Conservation (phyloP, 192 early-diverging fungal species). For the Linnemannia elongata region DNA sequence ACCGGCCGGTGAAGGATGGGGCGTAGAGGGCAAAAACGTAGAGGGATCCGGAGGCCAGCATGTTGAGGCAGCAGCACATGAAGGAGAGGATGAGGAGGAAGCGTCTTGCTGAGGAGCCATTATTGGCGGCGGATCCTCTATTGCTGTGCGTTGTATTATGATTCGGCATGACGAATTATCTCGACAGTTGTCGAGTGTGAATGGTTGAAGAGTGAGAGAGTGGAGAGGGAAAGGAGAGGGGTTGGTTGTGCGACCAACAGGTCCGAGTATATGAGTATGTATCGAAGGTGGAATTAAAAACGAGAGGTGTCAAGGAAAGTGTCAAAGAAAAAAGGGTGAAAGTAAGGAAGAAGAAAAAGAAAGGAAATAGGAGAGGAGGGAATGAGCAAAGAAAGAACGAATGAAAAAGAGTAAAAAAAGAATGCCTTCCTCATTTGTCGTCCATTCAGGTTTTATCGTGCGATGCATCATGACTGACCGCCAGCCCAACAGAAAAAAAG, state of each 20-base stretch:
- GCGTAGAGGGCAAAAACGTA: slow-evolving; percentile 52
- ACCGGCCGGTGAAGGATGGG: slow-evolving; percentile 30
- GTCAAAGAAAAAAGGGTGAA: not conserved
- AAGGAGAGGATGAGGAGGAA: slow-evolving; percentile 24
- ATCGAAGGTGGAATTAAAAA: not conserved
- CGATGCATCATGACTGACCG: not conserved
- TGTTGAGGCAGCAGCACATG: slow-evolving; percentile 40
- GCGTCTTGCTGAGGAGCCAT: slow-evolving; percentile 11
- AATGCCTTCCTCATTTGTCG: not conserved
- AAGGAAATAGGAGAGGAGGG: not conserved
- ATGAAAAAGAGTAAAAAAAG: not conserved
- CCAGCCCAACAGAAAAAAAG: not conserved
- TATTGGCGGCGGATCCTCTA: not conserved
- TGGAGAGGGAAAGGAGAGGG: not conserved
- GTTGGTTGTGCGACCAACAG: not conserved
- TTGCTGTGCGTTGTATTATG: not conserved
- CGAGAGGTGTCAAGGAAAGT: not conserved
- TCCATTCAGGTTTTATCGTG: not conserved
- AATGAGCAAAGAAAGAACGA: not conserved
- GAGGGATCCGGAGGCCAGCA: slow-evolving; percentile 47
- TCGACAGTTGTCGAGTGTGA: not conserved
- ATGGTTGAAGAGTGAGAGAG: not conserved
- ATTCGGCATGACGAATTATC: not conserved
- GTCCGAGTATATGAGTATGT: not conserved
- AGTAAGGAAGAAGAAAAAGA: not conserved